Conservation (phyloP, 1,284 basidiomycete genomes). For the Ceraceosorus guamensis region DNA sequence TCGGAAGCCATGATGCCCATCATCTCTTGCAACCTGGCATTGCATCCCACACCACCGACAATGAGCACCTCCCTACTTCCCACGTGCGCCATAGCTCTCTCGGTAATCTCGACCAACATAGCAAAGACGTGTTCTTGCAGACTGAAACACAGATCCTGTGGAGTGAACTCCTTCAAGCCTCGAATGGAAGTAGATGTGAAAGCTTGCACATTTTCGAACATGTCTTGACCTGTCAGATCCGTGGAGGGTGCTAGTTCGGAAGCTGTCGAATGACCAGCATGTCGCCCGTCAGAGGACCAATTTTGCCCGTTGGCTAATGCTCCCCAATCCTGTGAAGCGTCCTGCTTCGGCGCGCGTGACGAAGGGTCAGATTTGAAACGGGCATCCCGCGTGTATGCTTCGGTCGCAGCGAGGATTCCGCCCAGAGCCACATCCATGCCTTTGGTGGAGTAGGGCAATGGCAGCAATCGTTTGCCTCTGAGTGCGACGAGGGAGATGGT, state of each 20-base stretch:
- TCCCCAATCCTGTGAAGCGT: constrained; percentile 12
- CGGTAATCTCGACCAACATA: constrained; percentile 98
- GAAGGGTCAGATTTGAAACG: constrained; percentile 20
- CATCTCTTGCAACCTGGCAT: constrained; percentile 90
- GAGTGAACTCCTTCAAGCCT: constrained; percentile 60
- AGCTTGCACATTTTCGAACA: too few species aligned
- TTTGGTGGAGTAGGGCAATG: constrained; percentile 91
- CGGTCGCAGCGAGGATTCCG: constrained; percentile 79
- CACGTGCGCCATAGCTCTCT: constrained; percentile 97
- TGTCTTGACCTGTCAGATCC: constrained; percentile 48
- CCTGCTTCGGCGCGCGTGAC: constrained; percentile 6
- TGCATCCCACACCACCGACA: constrained; percentile 88
- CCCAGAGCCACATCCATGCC: constrained; percentile 97
- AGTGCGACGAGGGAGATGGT: too few species aligned
- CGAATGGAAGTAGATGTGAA: too few species aligned
- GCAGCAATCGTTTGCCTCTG: constrained; percentile 57
- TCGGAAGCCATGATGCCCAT: constrained; percentile 95
- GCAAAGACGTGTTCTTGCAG: constrained; percentile 95
- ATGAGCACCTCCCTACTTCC: constrained; percentile 92
- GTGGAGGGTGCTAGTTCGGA: neutral
- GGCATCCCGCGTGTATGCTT: constrained; percentile 62
- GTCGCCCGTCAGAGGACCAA: constrained; percentile 38
- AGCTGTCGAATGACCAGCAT: constrained; percentile 1
- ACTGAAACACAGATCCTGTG: constrained; percentile 91
- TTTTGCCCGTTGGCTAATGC: constrained; percentile 36